These are phyloP conservation scores for Paraphoma sp. DNA, from an alignment of 2,329 filamentous ascomycete species.

Conservation along the genomic window DNA sequence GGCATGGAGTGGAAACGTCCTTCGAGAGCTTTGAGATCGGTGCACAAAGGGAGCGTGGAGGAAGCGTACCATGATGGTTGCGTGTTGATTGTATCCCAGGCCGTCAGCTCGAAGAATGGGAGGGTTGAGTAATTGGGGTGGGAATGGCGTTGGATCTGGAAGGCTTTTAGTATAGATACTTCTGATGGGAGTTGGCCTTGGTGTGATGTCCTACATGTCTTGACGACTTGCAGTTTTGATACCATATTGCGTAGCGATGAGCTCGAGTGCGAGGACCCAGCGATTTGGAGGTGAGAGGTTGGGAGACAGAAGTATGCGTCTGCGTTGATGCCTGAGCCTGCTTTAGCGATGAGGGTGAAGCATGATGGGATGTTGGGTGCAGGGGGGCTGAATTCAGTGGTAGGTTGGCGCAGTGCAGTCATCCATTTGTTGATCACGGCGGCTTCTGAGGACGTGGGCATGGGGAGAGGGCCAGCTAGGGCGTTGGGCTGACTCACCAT, in stretches of 20 bases:
- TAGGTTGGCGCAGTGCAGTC: no score
- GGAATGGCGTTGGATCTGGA: neutral
- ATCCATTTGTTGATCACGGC: no score
- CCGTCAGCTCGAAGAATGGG: neutral
- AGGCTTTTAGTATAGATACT: neutral
- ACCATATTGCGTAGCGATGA: neutral
- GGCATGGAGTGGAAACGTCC: neutral
- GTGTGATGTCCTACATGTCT: neutral
- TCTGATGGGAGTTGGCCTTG: neutral
- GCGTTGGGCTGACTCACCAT: no score
- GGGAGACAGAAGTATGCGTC: slow-evolving; percentile 1
- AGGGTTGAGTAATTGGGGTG: neutral
- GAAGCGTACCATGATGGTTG: neutral
- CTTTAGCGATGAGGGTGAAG: neutral
- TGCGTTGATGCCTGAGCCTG: neutral
- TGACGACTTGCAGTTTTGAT: neutral
- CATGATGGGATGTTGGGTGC: neutral
- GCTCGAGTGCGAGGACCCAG: neutral
- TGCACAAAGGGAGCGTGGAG: neutral
- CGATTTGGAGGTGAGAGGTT: neutral
- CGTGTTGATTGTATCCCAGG: neutral
- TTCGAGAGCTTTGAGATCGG: neutral
- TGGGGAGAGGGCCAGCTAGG: no score
- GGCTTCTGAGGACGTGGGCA: no score
- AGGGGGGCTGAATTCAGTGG: no score